Conservation (phyloP, 108 stramenopile genomes). For the Nannochloropsis granulata region DNA sequence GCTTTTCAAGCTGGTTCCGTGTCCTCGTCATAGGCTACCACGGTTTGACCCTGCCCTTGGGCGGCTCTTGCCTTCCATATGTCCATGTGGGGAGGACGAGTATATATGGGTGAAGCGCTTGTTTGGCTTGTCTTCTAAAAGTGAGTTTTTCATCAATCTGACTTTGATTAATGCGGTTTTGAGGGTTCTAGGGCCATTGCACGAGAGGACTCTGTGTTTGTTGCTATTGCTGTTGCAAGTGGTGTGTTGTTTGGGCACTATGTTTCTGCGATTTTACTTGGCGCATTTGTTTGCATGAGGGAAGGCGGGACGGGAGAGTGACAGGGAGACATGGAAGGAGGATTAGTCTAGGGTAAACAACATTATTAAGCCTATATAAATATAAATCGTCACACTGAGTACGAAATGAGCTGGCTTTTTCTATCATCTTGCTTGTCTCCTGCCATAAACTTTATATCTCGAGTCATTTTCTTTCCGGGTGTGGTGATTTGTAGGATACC, state of each 20-base stretch:
- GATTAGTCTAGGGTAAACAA: too few species aligned
- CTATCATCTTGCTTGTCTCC: too few species aligned
- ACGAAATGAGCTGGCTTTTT: too few species aligned
- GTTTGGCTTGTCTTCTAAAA: not conserved
- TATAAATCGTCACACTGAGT: too few species aligned
- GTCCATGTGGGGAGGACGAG: constrained; percentile 22
- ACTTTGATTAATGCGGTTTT: constrained; percentile 79
- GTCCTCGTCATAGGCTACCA: constrained; percentile 90
- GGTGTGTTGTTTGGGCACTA: not conserved
- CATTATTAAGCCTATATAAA: too few species aligned
- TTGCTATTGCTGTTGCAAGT: constrained; percentile 62
- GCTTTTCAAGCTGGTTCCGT: constrained; percentile 79
- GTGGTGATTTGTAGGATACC: too few species aligned
- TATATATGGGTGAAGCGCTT: not conserved
- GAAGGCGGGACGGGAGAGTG: not conserved
- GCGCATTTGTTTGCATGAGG: not conserved
- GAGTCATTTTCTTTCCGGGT: too few species aligned
- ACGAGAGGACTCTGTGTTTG: constrained; percentile 56
- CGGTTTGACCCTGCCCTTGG: constrained; percentile 57
- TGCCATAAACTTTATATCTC: too few species aligned
- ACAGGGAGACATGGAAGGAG: not conserved
- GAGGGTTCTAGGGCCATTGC: constrained; percentile 68
- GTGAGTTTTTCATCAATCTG: constrained; percentile 57
- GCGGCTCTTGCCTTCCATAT: constrained; percentile 59
- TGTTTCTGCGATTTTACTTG: not conserved